Percentiles rank a stretch among this genome's conserved stretches.
phyloP scores from a whole-genome alignment of 1,284 basidiomycete species.

The Pseudozyma sp. region DNA sequence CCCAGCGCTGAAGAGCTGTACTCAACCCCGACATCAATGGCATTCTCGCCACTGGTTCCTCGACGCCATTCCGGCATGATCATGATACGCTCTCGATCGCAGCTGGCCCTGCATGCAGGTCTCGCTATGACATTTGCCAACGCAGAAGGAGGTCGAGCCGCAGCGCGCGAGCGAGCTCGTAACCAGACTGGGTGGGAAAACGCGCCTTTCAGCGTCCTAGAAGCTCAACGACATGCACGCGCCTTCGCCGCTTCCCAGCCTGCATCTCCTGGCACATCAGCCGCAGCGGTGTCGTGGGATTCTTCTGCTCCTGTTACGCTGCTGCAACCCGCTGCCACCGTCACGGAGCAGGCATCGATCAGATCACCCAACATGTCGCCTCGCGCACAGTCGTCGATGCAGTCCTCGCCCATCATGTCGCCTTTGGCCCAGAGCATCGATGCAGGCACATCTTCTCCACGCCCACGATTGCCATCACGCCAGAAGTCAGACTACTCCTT shows the following conservation, averaged over 20 bases:
- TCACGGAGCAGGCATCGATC: constrained; percentile 10
- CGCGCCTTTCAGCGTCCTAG: constrained; percentile 59
- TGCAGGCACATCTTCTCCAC: background rate
- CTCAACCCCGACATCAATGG: constrained; percentile 15
- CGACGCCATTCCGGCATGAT: constrained; percentile 58
- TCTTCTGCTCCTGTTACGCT: constrained; percentile 11
- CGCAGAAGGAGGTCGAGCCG: constrained; percentile 54
- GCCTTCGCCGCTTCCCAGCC: constrained; percentile 40
- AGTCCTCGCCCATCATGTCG: constrained; percentile 23
- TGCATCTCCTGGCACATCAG: constrained; percentile 33
- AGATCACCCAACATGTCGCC: constrained; percentile 20
- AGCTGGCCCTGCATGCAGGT: constrained; percentile 50
- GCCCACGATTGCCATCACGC: constrained; percentile 7
- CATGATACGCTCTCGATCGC: constrained; percentile 56
- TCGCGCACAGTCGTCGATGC: constrained; percentile 3
- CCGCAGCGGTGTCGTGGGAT: constrained; percentile 29
- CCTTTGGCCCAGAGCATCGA: constrained; percentile 2
- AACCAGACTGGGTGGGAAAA: constrained; percentile 53
- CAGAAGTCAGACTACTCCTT: constrained; percentile 36
- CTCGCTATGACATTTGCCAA: constrained; percentile 40
- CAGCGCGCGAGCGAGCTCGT: constrained; percentile 55
- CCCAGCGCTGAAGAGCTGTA: constrained; percentile 42
- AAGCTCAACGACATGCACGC: constrained; percentile 40
- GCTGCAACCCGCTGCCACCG: constrained; percentile 25
- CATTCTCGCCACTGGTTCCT: constrained; percentile 34